phyloP scores from a whole-genome alignment of 2,329 filamentous ascomycete species.

The Trichoderma simmonsii region DNA sequence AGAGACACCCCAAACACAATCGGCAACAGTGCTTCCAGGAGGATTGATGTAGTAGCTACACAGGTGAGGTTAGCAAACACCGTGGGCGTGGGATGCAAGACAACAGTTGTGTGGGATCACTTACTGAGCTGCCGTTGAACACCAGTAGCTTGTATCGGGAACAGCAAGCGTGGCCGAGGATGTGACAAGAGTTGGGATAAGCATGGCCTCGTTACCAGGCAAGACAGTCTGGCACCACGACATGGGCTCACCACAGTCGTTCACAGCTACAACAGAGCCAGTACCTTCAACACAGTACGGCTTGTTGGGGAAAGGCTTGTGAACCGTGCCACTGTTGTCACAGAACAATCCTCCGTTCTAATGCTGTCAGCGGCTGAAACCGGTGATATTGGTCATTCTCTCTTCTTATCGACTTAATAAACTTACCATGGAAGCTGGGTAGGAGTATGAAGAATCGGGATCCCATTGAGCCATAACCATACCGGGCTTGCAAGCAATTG shows the following conservation, averaged over 20 bases:
- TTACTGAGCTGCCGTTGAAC: slow-evolving; percentile 69
- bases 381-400: background rate
- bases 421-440: slow-evolving; percentile 69
- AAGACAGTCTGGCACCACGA: slow-evolving; percentile 78
- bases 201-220: slow-evolving; percentile 77
- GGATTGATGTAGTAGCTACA: slow-evolving; percentile 73
- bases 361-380: background rate
- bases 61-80: background rate
- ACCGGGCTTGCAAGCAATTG: slow-evolving; percentile 71
- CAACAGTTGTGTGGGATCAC: slow-evolving; percentile 26
- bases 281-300: slow-evolving; percentile 69
- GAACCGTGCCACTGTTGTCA: slow-evolving; percentile 60
- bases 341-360: slow-evolving; percentile 76
- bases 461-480: slow-evolving; percentile 80
- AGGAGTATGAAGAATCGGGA: slow-evolving; percentile 63
- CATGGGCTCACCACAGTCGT: slow-evolving; percentile 60
- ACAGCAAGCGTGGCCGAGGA: slow-evolving; percentile 62
- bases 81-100: background rate
- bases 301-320: slow-evolving; percentile 65
- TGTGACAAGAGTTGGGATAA: slow-evolving; percentile 70
- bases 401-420: slow-evolving; percentile 17
- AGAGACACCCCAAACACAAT: slow-evolving; percentile 68
- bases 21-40: slow-evolving; percentile 61
- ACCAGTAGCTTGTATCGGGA: slow-evolving; percentile 69
- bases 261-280: slow-evolving; percentile 62